Base-by-base conservation (phyloP, 352 stramenopile species). In the Pythium volutum region DNA sequence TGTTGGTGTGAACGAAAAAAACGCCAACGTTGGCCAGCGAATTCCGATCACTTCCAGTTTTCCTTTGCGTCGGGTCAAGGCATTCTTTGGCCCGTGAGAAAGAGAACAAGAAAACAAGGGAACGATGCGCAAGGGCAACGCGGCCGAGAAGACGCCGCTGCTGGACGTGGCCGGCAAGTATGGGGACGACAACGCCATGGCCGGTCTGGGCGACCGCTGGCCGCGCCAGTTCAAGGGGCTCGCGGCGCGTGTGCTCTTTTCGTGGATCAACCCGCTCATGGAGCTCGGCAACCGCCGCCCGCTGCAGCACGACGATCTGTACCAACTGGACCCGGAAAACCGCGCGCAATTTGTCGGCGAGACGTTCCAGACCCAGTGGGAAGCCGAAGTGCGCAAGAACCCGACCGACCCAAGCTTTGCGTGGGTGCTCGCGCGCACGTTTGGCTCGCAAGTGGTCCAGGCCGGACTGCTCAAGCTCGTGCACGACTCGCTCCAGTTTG, bases 191-290 rank as follows among this genome's bases (percentile, higher is more conserved):
- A 42, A 5, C 12, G 12, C 23, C 4, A 9, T 34, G 33, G n/a
- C 31, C 22, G 49, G 59, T 2, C 50, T 66, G 4, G 59, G 59
- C 41, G 41, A 62, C 56, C 47, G 50, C 52, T 60, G 50, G 52
- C 52, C 80, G 48, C 73, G 67, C 57, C 75, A 93, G 60, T 65
- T 83, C 58, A 71, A 74, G 7, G 79, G 70, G 12, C 83, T 81
- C 49, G 41, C 73, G 23, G 78, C 75, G n/a, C 67, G 66, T 22
- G 62, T 91, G 33, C 81, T 93, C 59, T 97, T 97, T 72, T 79
- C 80, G 66, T 97, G 89, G 89, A 67, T 97, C 55, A 93, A 81
- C 38, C 85, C 85, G 54, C 59, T 97, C 48, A 91, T 97, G 81
- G 70, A 87, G 58, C 70, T 95, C 26, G 88, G 88, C 46, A 91